phyloP scores from a whole-genome alignment of 208 protist species.

The Trichomonas gallinae region DNA sequence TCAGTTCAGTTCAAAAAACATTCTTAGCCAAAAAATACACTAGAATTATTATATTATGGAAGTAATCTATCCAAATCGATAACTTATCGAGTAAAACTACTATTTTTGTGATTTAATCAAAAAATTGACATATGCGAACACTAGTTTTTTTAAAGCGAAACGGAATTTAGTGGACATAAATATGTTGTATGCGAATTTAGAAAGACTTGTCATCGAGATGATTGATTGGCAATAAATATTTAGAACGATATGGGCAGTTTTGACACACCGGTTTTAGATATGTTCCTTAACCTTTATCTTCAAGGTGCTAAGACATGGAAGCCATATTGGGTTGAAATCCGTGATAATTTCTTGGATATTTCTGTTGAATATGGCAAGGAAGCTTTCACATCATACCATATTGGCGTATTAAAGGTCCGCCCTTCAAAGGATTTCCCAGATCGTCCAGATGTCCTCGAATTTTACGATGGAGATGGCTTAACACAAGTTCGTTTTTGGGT shows the following conservation, averaged over 20 bases:
- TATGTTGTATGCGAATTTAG: no score
- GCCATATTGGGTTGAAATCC: conserved; percentile 16
- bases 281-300: conserved; percentile 4
- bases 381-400: background rate
- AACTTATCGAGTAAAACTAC: no score
- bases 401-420: conserved; percentile 5
- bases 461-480: conserved; percentile 14
- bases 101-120: no score
- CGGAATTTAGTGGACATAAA: no score
- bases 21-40: no score
- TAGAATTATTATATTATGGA: no score
- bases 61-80: no score
- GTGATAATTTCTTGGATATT: background rate
- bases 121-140: no score
- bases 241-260: background rate
- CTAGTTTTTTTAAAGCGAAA: no score
- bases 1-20: no score
- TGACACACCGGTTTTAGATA: background rate
- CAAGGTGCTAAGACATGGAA: background rate
- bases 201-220: no score
- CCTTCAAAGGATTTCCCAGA: background rate
- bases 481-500: background rate
- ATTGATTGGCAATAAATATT: no score
- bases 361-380: background rate
- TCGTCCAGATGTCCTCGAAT: conserved; percentile 2